Base-by-base conservation (phyloP, 495 filamentous ascomycete genomes). In the Choiromyces venosus region DNA sequence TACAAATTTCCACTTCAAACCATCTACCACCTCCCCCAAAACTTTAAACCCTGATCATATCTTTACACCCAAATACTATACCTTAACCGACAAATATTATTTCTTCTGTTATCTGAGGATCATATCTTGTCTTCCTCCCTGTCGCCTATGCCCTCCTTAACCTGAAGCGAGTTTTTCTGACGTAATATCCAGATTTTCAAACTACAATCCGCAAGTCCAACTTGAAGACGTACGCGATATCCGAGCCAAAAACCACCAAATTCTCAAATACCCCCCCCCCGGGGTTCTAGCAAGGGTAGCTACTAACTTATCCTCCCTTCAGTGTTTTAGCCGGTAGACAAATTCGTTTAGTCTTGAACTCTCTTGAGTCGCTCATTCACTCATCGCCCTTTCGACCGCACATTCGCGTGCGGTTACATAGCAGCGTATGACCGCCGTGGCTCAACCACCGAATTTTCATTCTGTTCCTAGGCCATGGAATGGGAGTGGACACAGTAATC, bases 341-440 rank as follows among this genome's bases (percentile, higher is more conserved):
- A 25, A 25, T n/a, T 25, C 46, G 4, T 56, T 25, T 9, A 25
- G n/a, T 56, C 46, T 25, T 52, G 44, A 56, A 56, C n/a, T 25
- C 52, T 16, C 25, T 25, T 29, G 52, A 61, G 44, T 12, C 21
- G 12, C 44, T 52, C 21, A n/a, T 3, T n/a, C 44, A 52, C 25
- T 52, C 21, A 52, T 12, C 44, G 21, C 44, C 44, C 21, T 12
- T 33, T 29, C 25, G 52, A 12, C 52, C 52, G 52, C 52, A 61
- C 52, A 61, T 61, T 76, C 69, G 40, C 67, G 73, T 73, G 74
- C 74, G 74, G 73, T 56, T 74, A 74, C 56, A 64, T 73, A 76
- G 74, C 69, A 77, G 75, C 75, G 72, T 73, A 99, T 99, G 95
- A 99, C 95, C 88, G 95, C 95, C 83, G 94, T 99, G 84, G 95